A percentile compares a stretch with the other conserved stretches of the same genome.
Conservation (phyloP, 331 rosid species). For the Erythrophleum ivorense region DNA sequence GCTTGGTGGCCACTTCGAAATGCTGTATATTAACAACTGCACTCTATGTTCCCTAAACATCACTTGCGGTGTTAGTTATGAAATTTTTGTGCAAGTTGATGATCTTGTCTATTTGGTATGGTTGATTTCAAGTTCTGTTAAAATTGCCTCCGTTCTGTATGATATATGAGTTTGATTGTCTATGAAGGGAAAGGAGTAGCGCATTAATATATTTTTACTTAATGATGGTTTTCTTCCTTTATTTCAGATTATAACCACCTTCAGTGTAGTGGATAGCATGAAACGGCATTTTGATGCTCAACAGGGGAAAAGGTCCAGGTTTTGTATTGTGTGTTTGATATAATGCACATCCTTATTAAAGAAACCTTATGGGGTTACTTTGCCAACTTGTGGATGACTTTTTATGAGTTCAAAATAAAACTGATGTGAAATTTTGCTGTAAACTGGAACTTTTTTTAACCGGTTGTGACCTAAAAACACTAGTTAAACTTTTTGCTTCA, state of each 20-base stretch:
- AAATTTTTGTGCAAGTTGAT: constrained; percentile 4
- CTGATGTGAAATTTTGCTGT: not conserved
- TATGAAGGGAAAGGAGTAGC: not conserved
- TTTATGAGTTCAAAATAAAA: not conserved
- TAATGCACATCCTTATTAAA: not conserved
- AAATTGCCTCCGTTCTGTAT: not conserved
- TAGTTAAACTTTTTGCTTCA: too few species aligned
- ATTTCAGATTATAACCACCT: constrained; percentile 87
- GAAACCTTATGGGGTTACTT: not conserved
- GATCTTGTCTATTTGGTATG: constrained; percentile 18
- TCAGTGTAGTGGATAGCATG: constrained; percentile 94
- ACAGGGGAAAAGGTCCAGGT: constrained; percentile 23
- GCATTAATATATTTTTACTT: not conserved
- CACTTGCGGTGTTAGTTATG: not conserved
- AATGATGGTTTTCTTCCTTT: not conserved
- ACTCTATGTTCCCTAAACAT: not conserved
- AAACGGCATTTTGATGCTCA: constrained; percentile 81
- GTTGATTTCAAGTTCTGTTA: not conserved
- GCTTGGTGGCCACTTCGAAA: constrained; percentile 26
- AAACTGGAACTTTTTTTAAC: too few species aligned
- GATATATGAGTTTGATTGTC: not conserved
- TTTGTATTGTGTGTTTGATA: not conserved
- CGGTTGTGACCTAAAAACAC: too few species aligned
- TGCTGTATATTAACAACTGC: not conserved
- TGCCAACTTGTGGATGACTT: not conserved